These are phyloP conservation scores for Croton laevigatus DNA, from an alignment of 441 rosid species.

Conservation along the genomic window DNA sequence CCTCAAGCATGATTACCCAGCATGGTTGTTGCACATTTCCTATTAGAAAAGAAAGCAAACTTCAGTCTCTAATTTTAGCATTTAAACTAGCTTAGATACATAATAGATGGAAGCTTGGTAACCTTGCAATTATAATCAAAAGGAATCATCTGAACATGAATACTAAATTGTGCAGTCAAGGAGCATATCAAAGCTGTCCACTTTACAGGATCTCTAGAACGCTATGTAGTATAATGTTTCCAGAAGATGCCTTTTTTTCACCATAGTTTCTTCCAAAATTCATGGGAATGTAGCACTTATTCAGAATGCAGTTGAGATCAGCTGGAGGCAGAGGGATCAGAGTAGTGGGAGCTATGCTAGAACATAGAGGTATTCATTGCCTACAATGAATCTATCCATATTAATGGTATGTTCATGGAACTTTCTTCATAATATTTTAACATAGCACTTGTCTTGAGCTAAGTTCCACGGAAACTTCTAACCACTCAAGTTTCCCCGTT, in stretches of 20 bases:
- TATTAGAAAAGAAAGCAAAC: conserved; percentile 27
- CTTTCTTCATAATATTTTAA: background rate
- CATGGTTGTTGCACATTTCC: conserved; percentile 79
- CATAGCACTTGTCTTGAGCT: background rate
- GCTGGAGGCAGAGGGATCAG: background rate
- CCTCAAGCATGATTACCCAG: conserved; percentile 99
- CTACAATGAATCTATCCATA: background rate
- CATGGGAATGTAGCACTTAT: background rate
- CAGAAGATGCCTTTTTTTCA: background rate
- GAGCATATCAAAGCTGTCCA: background rate
- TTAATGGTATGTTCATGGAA: background rate
- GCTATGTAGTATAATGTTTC: background rate
- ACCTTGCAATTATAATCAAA: background rate
- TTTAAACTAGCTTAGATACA: background rate
- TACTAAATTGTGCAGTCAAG: background rate
- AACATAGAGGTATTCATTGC: background rate
- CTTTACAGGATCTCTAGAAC: background rate
- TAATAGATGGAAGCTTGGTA: background rate
- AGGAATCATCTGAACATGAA: background rate
- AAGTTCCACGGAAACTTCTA: no score
- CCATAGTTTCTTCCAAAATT: background rate
- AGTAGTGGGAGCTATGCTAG: background rate
- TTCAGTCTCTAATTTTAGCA: background rate
- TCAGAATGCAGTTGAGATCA: background rate
- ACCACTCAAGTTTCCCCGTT: no score